These are phyloP conservation scores for Eucalyptus brandiana DNA, from an alignment of 345 rosid genomes.

Conservation along the genomic window DNA sequence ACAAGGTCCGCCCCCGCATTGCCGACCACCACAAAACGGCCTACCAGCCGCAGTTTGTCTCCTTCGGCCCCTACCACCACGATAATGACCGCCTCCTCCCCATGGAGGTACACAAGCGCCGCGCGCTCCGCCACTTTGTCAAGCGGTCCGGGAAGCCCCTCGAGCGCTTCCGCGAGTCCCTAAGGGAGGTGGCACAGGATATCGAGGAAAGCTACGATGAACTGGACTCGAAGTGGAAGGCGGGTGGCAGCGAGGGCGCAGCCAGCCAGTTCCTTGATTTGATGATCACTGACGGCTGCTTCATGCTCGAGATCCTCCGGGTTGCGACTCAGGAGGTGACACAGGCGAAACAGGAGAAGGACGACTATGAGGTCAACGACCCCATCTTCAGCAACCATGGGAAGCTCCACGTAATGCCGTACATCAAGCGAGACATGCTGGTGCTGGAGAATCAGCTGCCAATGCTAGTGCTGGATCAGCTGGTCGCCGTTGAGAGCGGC, in stretches of 20 bases:
- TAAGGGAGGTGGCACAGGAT: not conserved
- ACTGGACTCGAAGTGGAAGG: not conserved
- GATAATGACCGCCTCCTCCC: not conserved
- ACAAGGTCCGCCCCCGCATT: not conserved
- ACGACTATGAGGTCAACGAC: not conserved
- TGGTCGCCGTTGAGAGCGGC: not conserved
- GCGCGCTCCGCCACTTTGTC: slow-evolving; percentile 25
- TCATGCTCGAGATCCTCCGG: not conserved
- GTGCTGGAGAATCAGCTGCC: not conserved
- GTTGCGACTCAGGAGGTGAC: not conserved
- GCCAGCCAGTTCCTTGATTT: not conserved
- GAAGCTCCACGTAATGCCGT: not conserved
- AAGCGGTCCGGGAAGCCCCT: slow-evolving; percentile 3
- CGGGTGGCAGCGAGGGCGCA: not conserved
- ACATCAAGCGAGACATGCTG: not conserved
- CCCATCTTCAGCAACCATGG: not conserved
- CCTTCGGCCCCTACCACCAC: not conserved
- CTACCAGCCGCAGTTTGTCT: not conserved
- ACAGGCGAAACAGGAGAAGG: not conserved
- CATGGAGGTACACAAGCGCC: not conserved
- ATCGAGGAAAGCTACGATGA: slow-evolving; percentile 14
- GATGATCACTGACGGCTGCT: not conserved
- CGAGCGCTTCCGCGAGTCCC: not conserved
- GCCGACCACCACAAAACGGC: accelerated
- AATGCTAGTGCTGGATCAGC: not conserved